Conservation (phyloP, 805 yeast species). For the Ogataea salicorniae region DNA sequence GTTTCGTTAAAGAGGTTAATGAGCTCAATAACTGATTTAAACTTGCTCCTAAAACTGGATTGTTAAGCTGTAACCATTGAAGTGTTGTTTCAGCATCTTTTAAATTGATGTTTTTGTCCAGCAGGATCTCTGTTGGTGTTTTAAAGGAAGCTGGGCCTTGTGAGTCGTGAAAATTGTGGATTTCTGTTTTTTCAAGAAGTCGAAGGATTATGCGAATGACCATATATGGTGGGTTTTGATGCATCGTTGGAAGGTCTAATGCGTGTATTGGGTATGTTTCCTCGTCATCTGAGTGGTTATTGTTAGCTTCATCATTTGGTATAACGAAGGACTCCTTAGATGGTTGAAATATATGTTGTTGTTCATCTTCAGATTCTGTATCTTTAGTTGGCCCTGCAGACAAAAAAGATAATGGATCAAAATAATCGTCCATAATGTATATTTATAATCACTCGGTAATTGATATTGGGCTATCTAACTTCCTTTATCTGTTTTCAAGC, state of each 20-base stretch:
- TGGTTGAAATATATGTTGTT: background rate
- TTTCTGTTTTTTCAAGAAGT: slow-evolving; percentile 44
- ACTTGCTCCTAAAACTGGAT: slow-evolving; percentile 30
- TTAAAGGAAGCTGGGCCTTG: slow-evolving; percentile 7
- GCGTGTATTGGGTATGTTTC: slow-evolving; percentile 37
- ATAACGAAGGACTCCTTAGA: background rate
- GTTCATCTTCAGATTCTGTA: background rate
- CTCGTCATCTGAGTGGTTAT: slow-evolving; percentile 17
- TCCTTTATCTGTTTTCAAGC: too few relatives aligned
- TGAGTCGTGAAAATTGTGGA: slow-evolving; percentile 41
- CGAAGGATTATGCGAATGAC: slow-evolving; percentile 42
- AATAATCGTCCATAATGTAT: background rate
- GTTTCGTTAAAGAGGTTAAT: slow-evolving; percentile 2
- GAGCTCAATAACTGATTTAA: slow-evolving; percentile 3
- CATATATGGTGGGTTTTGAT: slow-evolving; percentile 39
- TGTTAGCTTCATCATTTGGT: slow-evolving; percentile 10
- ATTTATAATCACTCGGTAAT: background rate
- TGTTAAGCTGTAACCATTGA: slow-evolving; percentile 40
- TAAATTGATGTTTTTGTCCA: slow-evolving; percentile 30
- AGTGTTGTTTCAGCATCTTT: slow-evolving; percentile 26
- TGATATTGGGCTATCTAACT: too few relatives aligned
- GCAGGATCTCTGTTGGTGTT: slow-evolving; percentile 19
- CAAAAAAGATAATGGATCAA: slow-evolving; percentile 21
- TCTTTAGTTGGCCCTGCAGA: slow-evolving; percentile 4
- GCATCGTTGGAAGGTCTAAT: slow-evolving; percentile 55